Conservation (phyloP, 306 rosid species). For the Neltuma alba region DNA sequence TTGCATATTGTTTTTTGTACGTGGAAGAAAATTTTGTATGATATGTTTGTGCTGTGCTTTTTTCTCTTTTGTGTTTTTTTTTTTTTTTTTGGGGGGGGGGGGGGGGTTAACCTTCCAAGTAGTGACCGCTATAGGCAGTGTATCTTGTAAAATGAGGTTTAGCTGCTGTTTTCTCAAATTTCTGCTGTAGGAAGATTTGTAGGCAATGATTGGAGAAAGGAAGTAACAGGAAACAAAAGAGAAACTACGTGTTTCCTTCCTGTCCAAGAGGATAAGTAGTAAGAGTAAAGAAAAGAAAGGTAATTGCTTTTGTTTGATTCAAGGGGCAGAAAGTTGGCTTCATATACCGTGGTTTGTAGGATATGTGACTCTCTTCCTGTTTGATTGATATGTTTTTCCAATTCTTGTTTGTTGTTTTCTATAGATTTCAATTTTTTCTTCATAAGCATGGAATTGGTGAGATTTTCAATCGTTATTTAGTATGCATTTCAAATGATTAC, state of each 20-base stretch:
- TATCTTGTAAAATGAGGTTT: neutral
- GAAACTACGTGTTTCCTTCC: neutral
- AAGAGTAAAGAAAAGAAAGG: neutral
- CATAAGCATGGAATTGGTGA: neutral
- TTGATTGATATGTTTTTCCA: neutral
- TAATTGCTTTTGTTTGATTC: neutral
- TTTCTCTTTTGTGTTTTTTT: neutral
- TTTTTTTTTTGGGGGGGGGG: too few species aligned
- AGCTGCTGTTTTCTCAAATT: neutral
- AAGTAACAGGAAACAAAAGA: neutral
- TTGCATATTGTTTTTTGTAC: constrained; percentile 11
- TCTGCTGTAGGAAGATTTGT: neutral
- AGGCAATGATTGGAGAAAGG: neutral
- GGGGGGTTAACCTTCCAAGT: neutral
- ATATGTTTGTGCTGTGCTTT: neutral
- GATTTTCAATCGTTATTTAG: neutral
- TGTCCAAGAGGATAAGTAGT: neutral
- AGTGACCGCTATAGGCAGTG: neutral
- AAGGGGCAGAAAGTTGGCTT: neutral
- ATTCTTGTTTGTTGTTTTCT: neutral
- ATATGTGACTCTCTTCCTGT: neutral
- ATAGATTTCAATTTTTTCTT: neutral
- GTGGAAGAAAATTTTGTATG: neutral
- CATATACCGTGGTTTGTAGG: neutral
- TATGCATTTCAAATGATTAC: neutral